These are phyloP conservation scores for Ogataea glucozyma DNA, from an alignment of 805 yeast genomes.

Conservation along the genomic window DNA sequence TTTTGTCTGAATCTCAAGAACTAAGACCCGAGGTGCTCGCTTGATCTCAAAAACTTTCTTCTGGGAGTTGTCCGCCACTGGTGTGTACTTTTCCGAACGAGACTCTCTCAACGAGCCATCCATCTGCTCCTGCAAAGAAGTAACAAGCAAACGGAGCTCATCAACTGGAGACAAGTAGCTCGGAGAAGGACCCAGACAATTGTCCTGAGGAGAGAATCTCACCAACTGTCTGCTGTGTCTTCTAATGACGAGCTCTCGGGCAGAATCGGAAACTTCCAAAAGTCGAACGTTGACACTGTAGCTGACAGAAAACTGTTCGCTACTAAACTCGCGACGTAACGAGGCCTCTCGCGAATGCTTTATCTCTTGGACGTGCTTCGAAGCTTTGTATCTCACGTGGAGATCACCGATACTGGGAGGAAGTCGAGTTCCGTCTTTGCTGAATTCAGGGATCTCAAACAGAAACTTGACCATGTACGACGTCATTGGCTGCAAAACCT, in stretches of 20 bases:
- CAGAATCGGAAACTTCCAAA: slow-evolving; percentile 8
- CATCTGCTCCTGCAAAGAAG: slow-evolving; percentile 13
- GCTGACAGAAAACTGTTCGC: slow-evolving; percentile 15
- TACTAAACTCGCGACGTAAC: slow-evolving; percentile 10
- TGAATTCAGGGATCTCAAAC: slow-evolving; percentile 20
- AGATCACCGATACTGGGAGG: slow-evolving; percentile 24
- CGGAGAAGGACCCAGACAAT: not conserved
- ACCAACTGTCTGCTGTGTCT: slow-evolving; percentile 22
- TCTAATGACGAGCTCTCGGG: slow-evolving; percentile 10
- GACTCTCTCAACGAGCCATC: not conserved
- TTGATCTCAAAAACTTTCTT: no score
- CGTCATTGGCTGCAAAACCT: slow-evolving; percentile 15
- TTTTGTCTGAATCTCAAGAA: not conserved
- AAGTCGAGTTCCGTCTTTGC: slow-evolving; percentile 13
- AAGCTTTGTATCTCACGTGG: slow-evolving; percentile 12
- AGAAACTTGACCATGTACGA: slow-evolving; percentile 19
- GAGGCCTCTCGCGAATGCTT: slow-evolving; percentile 9
- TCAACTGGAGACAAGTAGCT: slow-evolving; percentile 7
- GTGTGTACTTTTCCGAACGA: no score
- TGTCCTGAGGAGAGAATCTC: slow-evolving; percentile 9
- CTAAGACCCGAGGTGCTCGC: not conserved
- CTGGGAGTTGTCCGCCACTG: no score
- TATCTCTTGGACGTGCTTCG: slow-evolving; percentile 14
- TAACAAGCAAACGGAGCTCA: slow-evolving; percentile 13
- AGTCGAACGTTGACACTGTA: slow-evolving; percentile 22